Conservation (phyloP, 23 red algal species). For the Gracilaria gracilis region DNA sequence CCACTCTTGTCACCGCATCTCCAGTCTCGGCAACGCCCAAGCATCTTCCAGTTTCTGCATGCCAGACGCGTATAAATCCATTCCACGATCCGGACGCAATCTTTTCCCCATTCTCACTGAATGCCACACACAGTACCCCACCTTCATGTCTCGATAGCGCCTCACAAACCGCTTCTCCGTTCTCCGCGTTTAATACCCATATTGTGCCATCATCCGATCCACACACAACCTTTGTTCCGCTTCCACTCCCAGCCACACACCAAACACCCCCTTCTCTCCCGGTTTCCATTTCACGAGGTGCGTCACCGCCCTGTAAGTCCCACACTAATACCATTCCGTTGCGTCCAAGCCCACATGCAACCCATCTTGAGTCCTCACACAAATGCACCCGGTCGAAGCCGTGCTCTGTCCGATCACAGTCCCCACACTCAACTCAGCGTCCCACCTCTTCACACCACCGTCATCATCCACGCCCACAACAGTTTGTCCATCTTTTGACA, state of each 20-base stretch:
- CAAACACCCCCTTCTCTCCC: no score
- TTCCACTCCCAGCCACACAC: constrained; percentile 1
- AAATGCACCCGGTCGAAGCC: background rate
- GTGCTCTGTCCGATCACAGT: no score
- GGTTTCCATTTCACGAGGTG: background rate
- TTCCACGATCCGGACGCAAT: background rate
- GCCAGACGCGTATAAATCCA: background rate
- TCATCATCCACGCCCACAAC: background rate
- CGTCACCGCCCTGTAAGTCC: background rate
- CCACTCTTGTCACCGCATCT: background rate
- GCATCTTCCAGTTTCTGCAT: background rate
- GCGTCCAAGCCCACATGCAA: background rate
- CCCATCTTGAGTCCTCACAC: background rate
- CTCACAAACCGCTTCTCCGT: background rate
- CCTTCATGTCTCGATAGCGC: background rate
- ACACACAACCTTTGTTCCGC: background rate
- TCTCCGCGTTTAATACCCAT: background rate
- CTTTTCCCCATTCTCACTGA: background rate
- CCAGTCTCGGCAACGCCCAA: background rate
- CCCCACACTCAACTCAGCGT: background rate
- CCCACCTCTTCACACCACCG: background rate
- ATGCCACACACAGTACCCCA: background rate
- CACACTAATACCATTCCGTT: background rate
- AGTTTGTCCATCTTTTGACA: background rate
- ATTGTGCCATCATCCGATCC: background rate